Conservation (phyloP, 2,329 filamentous ascomycete genomes). For the Exophiala spinifera region DNA sequence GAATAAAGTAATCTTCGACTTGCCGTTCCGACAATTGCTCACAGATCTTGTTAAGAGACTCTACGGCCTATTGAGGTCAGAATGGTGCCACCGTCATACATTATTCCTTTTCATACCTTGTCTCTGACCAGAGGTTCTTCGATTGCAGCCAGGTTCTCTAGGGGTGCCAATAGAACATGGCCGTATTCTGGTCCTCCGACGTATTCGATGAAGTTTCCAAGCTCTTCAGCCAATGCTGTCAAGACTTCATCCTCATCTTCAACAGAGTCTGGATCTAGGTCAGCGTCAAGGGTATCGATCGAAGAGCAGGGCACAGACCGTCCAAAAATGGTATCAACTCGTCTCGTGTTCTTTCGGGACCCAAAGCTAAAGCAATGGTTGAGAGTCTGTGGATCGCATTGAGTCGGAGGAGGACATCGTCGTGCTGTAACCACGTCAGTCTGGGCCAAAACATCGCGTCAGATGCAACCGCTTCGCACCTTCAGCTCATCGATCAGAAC, state of each 20-base stretch:
- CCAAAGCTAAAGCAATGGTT: slow-evolving; percentile 93
- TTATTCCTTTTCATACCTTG: slow-evolving; percentile 64
- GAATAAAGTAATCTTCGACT: slow-evolving; percentile 96
- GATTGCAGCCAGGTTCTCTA: slow-evolving; percentile 97
- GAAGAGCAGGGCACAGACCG: slow-evolving; percentile 57
- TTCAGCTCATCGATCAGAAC: slow-evolving; percentile 99
- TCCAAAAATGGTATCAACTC: slow-evolving; percentile 99
- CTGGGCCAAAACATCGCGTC: slow-evolving; percentile 4
- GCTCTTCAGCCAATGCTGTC: slow-evolving; percentile 92
- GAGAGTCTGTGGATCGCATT: slow-evolving; percentile 98
- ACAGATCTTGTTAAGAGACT: slow-evolving; percentile 99
- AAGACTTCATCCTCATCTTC: slow-evolving; percentile 99
- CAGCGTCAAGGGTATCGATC: slow-evolving; percentile 28
- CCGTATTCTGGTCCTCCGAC: slow-evolving; percentile 91
- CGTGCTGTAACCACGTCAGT: slow-evolving; percentile 63
- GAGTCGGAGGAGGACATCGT: slow-evolving; percentile 94
- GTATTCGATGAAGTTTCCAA: slow-evolving; percentile 95
- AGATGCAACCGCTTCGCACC: slow-evolving; percentile 54
- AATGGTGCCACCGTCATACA: slow-evolving; percentile 6
- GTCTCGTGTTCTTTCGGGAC: slow-evolving; percentile 92
- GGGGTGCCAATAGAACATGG: slow-evolving; percentile 91
- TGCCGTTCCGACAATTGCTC: slow-evolving; percentile 84
- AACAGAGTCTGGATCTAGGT: slow-evolving; percentile 71
- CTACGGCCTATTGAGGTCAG: slow-evolving; percentile 68
- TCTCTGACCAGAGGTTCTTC: slow-evolving; percentile 96